Conservation (phyloP, 23 red algal species). For the Gracilariopsis chorda region DNA sequence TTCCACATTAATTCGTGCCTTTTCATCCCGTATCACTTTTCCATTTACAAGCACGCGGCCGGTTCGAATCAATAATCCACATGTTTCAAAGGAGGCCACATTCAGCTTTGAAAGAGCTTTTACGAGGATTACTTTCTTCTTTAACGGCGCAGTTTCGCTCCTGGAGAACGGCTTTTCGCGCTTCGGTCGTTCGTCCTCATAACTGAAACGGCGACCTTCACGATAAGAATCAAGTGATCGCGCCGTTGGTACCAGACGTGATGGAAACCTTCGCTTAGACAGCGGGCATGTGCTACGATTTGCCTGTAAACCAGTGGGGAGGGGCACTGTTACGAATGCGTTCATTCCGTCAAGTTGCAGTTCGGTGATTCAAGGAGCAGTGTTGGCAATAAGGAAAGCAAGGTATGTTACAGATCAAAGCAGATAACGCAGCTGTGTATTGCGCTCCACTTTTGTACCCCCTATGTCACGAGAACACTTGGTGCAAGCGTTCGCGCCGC, state of each 20-base stretch:
- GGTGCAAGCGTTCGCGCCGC: too few species aligned
- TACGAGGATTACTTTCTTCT: slow-evolving; percentile 11
- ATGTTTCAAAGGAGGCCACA: slow-evolving; percentile 36
- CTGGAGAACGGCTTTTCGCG: not conserved
- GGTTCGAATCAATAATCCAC: slow-evolving; percentile 41
- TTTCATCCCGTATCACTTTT: not conserved
- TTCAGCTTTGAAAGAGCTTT: slow-evolving; percentile 46
- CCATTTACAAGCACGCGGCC: slow-evolving; percentile 58
- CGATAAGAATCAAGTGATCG: slow-evolving; percentile 50
- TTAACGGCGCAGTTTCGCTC: not conserved
- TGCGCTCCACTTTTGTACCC: too few species aligned
- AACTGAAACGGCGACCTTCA: slow-evolving; percentile 15
- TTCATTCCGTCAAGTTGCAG: not conserved
- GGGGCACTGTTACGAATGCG: not conserved
- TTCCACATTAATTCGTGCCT: not conserved
- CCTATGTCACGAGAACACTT: too few species aligned
- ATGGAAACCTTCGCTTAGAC: not conserved
- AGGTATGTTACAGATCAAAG: too few species aligned
- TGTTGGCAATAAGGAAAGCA: too few species aligned
- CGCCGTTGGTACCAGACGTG: not conserved
- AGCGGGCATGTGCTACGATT: not conserved
- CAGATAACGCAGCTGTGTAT: too few species aligned
- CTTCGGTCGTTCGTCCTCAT: not conserved
- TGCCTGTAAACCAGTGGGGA: not conserved
- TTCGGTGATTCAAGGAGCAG: too few species aligned